Evolutionary conservation across 106 monocot genomes (phyloP).

Genomic region (Chionographis japonica): DNA sequence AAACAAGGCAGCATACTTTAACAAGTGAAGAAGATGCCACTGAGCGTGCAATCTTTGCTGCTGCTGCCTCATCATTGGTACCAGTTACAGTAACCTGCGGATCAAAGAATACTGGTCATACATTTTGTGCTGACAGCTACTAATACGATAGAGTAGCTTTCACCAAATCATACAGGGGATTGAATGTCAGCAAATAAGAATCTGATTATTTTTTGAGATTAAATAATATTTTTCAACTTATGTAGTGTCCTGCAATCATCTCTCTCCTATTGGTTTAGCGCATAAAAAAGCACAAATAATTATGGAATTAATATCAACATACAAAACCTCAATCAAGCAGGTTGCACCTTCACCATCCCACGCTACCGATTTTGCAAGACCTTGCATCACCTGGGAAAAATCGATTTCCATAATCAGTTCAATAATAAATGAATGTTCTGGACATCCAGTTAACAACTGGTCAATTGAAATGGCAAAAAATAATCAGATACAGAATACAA

Average conservation of each 20-base stretch:
- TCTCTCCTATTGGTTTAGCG: too few relatives aligned
- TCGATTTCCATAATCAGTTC: not conserved
- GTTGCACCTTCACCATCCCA: constrained; percentile 99
- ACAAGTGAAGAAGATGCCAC: constrained; percentile 96
- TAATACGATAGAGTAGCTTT: too few relatives aligned
- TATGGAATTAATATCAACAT: not conserved
- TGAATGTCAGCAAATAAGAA: too few relatives aligned
- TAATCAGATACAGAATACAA: too few relatives aligned
- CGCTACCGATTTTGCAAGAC: constrained; percentile 97
- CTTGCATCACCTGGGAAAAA: constrained; percentile 89
- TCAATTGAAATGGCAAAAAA: too few relatives aligned
- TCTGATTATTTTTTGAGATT: too few relatives aligned
- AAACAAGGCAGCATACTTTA: constrained; percentile 38
- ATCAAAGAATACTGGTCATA: not conserved
- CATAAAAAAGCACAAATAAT: too few relatives aligned
- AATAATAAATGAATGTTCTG: too few relatives aligned
- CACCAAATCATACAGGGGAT: too few relatives aligned
- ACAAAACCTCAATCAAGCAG: constrained; percentile 89
- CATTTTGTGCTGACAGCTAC: not conserved
- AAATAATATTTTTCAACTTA: too few relatives aligned
- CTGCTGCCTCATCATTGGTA: constrained; percentile 62
- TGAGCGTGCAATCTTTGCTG: constrained; percentile 85
- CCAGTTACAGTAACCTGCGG: constrained; percentile 73
- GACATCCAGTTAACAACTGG: too few relatives aligned
- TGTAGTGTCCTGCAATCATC: too few relatives aligned